Evolutionary conservation across 164 flowering plant species (phyloP).

Genomic region (Magnolia kwangsiensis): DNA sequence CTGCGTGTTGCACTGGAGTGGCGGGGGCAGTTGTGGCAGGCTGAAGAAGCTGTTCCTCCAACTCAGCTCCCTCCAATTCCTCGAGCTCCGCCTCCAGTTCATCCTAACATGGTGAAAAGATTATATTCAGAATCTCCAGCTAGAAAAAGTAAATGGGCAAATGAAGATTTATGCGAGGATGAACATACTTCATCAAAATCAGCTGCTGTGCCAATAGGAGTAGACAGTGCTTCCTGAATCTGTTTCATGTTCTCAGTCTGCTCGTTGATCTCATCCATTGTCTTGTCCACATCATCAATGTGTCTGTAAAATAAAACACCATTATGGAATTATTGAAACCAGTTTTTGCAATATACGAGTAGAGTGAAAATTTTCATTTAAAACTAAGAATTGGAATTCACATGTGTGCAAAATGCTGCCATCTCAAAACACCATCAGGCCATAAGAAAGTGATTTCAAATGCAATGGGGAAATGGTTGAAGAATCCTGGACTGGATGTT

Average conservation of each 20-base stretch:
- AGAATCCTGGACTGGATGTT: not conserved
- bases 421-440: not conserved
- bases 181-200: conserved; percentile 44
- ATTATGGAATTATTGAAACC: not conserved
- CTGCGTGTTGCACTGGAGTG: conserved; percentile 24
- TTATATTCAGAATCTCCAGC: not conserved
- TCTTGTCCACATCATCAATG: conserved; percentile 55
- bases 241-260: conserved; percentile 57
- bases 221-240: conserved; percentile 45
- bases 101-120: conserved; percentile 28
- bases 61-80: conserved; percentile 48
- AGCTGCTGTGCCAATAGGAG: conserved; percentile 46
- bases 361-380: not conserved
- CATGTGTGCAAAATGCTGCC: not conserved
- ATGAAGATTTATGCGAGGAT: not conserved
- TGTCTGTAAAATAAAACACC: conserved; percentile 25
- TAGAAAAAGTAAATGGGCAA: not conserved
- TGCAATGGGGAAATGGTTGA: not conserved
- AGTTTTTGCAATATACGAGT: no score
- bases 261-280: conserved; percentile 57
- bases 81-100: conserved; percentile 56
- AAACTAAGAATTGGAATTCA: not conserved
- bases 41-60: conserved; percentile 52
- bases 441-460: not conserved
- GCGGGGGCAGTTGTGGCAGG: conserved; percentile 43